Evolutionary conservation across 768 basidiomycete genomes (phyloP).

Genomic region (Polyporus arcularius): DNA sequence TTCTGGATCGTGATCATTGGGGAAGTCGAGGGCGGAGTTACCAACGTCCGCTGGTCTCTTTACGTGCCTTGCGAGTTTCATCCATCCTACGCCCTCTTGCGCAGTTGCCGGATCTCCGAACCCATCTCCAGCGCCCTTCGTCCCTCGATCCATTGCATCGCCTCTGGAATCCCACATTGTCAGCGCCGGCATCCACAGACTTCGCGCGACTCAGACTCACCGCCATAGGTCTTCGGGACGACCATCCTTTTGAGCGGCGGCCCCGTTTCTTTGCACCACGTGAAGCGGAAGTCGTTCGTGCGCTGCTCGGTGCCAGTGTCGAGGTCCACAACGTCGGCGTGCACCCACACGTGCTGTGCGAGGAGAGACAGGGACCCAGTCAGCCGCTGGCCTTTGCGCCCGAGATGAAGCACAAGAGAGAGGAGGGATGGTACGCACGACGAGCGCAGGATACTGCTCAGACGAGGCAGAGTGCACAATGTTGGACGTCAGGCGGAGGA

Average conservation of each 20-base stretch:
- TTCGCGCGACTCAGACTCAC: slow-evolving; percentile 36
- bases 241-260: slow-evolving; percentile 44
- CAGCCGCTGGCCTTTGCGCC: background rate
- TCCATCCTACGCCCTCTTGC: slow-evolving; percentile 12
- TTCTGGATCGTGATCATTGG: no score
- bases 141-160: slow-evolving; percentile 85
- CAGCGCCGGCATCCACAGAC: slow-evolving; percentile 24
- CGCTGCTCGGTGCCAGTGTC: slow-evolving; percentile 62
- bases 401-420: background rate
- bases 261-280: slow-evolving; percentile 55
- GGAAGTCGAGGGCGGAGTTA: no score
- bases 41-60: no score
- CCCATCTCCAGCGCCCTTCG: slow-evolving; percentile 71
- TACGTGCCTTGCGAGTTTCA: background rate
- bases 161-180: slow-evolving; percentile 48
- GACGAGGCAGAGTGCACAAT: slow-evolving; percentile 60
- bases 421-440: slow-evolving; percentile 46
- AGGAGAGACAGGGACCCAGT: background rate
- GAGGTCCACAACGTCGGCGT: slow-evolving; percentile 71
- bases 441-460: slow-evolving; percentile 52
- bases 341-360: slow-evolving; percentile 66
- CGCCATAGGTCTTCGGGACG: slow-evolving; percentile 72
- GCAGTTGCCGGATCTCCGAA: slow-evolving; percentile 54
- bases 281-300: slow-evolving; percentile 79
- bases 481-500: slow-evolving; percentile 70